These are phyloP conservation scores for Globisporangium alternatum DNA, from an alignment of 352 stramenopile species.

Conservation along the genomic window DNA sequence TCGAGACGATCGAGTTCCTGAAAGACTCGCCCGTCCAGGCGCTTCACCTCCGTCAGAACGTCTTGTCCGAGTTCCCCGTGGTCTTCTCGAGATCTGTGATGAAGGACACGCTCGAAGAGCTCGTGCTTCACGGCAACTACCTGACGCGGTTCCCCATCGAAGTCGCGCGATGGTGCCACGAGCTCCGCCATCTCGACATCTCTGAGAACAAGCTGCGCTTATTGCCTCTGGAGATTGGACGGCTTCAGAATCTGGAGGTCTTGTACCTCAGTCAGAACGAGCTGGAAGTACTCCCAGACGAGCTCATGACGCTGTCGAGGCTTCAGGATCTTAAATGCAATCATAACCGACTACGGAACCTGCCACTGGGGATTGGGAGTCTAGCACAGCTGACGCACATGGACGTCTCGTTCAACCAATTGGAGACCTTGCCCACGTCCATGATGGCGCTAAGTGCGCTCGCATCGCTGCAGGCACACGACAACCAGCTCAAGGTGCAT, in stretches of 20 bases:
- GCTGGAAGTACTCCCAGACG: conserved; percentile 37
- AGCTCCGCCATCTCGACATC: conserved; percentile 40
- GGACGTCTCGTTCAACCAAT: conserved; percentile 44
- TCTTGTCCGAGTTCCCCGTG: conserved; percentile 39
- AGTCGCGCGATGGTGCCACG: conserved; percentile 34
- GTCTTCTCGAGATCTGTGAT: conserved; percentile 33
- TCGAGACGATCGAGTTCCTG: conserved; percentile 46
- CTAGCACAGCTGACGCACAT: conserved; percentile 35
- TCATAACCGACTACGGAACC: conserved; percentile 30
- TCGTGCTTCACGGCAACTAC: conserved; percentile 33
- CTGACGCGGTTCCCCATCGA: conserved; percentile 39
- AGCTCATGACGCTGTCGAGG: conserved; percentile 28
- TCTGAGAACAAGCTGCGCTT: conserved; percentile 40
- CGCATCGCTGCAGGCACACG: conserved; percentile 37
- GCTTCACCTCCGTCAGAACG: conserved; percentile 40
- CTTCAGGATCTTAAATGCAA: conserved; percentile 37
- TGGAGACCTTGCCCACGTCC: conserved; percentile 49
- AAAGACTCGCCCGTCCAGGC: conserved; percentile 35
- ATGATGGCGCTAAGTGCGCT: conserved; percentile 36
- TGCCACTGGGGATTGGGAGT: conserved; percentile 37
- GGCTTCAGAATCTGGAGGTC: conserved; percentile 29
- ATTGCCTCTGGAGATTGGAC: conserved; percentile 39
- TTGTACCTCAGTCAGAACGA: conserved; percentile 46
- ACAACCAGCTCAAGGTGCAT: conserved; percentile 37
- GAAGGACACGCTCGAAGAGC: conserved; percentile 45